phyloP scores from a whole-genome alignment of 352 stramenopile species.

The Phytophthora pseudosyringae region DNA sequence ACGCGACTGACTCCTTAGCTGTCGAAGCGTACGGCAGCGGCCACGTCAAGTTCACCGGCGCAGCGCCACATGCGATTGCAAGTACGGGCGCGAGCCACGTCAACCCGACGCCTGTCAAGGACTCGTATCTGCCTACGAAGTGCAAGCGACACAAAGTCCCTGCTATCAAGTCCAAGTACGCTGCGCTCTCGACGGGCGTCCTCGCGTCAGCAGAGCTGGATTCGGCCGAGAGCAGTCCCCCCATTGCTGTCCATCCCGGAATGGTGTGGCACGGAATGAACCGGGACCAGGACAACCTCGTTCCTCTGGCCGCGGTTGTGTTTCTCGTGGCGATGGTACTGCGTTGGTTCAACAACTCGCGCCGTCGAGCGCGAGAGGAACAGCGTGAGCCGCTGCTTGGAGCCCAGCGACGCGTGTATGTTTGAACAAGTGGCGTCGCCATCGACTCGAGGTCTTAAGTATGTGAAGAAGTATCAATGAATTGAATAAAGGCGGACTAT shows the following conservation, averaged over 20 bases:
- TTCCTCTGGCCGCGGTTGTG: constrained; percentile 25
- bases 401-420: constrained; percentile 27
- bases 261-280: constrained; percentile 9
- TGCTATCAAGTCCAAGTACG: constrained; percentile 26
- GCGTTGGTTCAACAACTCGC: constrained; percentile 31
- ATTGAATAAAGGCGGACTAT: constrained; percentile 6
- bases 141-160: constrained; percentile 28
- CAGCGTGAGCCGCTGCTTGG: constrained; percentile 18
- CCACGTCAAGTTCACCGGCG: constrained; percentile 22
- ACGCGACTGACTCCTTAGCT: constrained; percentile 33
- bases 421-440: constrained; percentile 17
- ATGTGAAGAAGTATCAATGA: constrained; percentile 8
- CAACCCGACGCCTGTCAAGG: background rate
- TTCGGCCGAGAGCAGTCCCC: constrained; percentile 25
- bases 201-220: constrained; percentile 24
- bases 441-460: background rate
- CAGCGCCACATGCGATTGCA: constrained; percentile 9
- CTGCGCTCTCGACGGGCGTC: constrained; percentile 6
- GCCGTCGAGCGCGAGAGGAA: constrained; percentile 29
- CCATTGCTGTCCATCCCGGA: background rate
- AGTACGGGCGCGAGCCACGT: constrained; percentile 20
- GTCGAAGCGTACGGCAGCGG: constrained; percentile 23
- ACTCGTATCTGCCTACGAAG: constrained; percentile 13
- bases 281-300: constrained; percentile 16
- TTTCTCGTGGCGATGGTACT: constrained; percentile 33